Percentiles rank a stretch among this genome's conserved stretches.
Evolutionary conservation across 106 monocot species (phyloP).

Genomic region (Allium sativum): DNA sequence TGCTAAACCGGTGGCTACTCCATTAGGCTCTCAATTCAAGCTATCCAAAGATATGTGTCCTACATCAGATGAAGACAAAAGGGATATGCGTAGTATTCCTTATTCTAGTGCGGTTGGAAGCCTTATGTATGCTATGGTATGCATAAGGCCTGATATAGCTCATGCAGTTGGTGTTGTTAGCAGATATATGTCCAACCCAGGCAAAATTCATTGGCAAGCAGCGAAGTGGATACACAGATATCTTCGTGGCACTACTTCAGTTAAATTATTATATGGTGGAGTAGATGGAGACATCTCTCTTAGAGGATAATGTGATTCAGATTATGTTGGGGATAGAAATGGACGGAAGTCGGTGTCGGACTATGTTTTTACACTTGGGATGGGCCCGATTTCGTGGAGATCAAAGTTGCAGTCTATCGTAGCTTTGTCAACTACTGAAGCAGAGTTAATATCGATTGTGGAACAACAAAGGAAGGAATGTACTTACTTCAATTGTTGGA

Average conservation of each 20-base stretch:
- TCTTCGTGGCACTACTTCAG: no score
- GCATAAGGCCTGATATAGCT: slow-evolving; percentile 1
- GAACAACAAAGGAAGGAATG: not conserved
- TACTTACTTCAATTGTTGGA: not conserved
- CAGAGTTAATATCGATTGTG: not conserved
- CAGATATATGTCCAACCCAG: no score
- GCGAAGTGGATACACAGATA: no score
- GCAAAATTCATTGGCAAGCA: no score
- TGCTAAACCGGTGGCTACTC: not conserved
- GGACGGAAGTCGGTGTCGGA: not conserved
- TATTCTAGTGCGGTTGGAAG: not conserved
- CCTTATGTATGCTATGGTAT: slow-evolving; percentile 4
- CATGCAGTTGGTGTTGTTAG: slow-evolving; percentile 2
- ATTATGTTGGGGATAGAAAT: not conserved
- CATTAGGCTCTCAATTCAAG: slow-evolving; percentile 1
- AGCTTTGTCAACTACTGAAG: slow-evolving; percentile 1
- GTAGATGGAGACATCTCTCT: slow-evolving; percentile 3
- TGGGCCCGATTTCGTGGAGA: not conserved
- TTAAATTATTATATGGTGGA: not conserved
- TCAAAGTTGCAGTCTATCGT: not conserved
- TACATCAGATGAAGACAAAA: not conserved
- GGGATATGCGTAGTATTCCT: not conserved
- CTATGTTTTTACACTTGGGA: not conserved
- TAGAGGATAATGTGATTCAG: no score
- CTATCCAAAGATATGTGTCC: not conserved